Base-by-base conservation (phyloP, 1,284 basidiomycete species). In the Tilletia caries region DNA sequence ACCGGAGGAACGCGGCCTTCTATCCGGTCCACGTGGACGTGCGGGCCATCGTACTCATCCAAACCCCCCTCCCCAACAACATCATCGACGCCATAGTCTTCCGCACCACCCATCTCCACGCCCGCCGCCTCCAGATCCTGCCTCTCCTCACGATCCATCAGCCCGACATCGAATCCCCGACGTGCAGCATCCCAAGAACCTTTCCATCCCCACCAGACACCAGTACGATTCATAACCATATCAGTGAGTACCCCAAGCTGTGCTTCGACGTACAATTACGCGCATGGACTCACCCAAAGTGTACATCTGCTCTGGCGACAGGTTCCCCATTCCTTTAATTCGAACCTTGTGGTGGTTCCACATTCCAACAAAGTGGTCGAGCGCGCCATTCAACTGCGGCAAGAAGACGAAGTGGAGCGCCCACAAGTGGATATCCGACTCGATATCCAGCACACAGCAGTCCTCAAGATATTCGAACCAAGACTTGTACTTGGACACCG, bases 361-460 rank as follows among this genome's bases (percentile, higher is more conserved):
- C 48, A 50, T 50, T n/a, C 48, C n/a, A n/a, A 23, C n/a, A 20
- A 50, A 50, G 48, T 50, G n/a, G 20, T 50, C n/a, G 8, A 50
- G 48, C 20, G 1, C 48, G 10, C 8, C 48, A n/a, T 50, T 50
- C 10, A 50, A n/a, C 25, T 50, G 48, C 20, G 48, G 48, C 8
- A 50, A n/a, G 25, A 50, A 50, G 10, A 50, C 48, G 25, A 50
- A 50, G 25, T 50, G 48, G 8, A 50, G 48, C 25, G 48, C 25
- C 48, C 48, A 50, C n/a, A 50, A 67, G 71, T 87, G 86, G 1
- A 68, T 1, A 0, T 80, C 69, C 34, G 85, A 78, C 0, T 68
- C 37, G 0, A 72, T 52, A 34, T 86, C 73, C 0, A 87, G 81
- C 70, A 33, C 1, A 10, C 32, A 27, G 18, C 54, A 62, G 3